Conservation (phyloP, 805 yeast genomes). For the Myxozyma monticola region DNA sequence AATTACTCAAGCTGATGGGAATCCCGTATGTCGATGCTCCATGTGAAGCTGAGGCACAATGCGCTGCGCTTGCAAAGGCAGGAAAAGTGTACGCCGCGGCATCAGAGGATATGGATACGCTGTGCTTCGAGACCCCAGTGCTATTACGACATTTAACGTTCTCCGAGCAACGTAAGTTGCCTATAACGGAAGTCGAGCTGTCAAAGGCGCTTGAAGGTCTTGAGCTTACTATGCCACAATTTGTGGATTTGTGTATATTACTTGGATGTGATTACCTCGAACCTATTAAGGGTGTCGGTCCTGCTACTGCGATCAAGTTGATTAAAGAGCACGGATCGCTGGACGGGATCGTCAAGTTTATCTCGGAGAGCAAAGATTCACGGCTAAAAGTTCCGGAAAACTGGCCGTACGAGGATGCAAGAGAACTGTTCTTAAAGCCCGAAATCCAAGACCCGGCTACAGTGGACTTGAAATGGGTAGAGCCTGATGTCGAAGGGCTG, state of each 20-base stretch:
- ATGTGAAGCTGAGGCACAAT: slow-evolving; percentile 98
- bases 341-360: slow-evolving; percentile 65
- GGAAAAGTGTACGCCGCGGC: slow-evolving; percentile 95
- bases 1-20: slow-evolving; percentile 83
- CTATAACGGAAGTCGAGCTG: slow-evolving; percentile 79
- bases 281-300: slow-evolving; percentile 93
- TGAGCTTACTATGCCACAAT: slow-evolving; percentile 52
- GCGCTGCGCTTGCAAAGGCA: slow-evolving; percentile 85
- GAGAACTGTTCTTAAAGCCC: slow-evolving; percentile 78
- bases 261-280: slow-evolving; percentile 98
- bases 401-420: slow-evolving; percentile 90
- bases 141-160: slow-evolving; percentile 87
- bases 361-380: slow-evolving; percentile 50
- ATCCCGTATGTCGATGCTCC: slow-evolving; percentile 93
- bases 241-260: slow-evolving; percentile 87
- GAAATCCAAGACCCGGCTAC: slow-evolving; percentile 67
- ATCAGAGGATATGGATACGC: slow-evolving; percentile 97
- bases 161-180: slow-evolving; percentile 89
- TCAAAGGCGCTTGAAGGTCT: slow-evolving; percentile 70
- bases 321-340: slow-evolving; percentile 81
- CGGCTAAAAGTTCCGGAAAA: slow-evolving; percentile 88
- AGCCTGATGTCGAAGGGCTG: slow-evolving; percentile 83
- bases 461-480: slow-evolving; percentile 76
- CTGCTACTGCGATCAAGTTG: slow-evolving; percentile 86
- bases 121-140: slow-evolving; percentile 85